Percentiles rank a stretch among this genome's conserved stretches.
phyloP scores from a whole-genome alignment of 163 green algal species.

The Botryococcus braunii region DNA sequence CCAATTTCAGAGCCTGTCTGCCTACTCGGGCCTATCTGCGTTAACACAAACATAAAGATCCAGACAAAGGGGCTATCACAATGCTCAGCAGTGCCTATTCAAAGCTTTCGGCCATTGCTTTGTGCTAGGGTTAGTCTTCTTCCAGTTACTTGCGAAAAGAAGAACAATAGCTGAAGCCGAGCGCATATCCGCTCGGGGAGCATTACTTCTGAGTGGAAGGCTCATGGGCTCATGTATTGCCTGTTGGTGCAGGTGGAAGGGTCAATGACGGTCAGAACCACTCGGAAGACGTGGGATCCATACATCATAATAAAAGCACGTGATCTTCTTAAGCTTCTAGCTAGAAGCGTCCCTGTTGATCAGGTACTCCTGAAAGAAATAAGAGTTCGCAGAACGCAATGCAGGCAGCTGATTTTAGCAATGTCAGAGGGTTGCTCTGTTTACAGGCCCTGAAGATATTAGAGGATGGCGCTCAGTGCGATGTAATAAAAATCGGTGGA shows the following conservation, averaged over 20 bases:
- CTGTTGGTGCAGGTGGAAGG: slow-evolving; percentile 70
- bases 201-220: no score
- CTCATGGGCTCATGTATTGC: no score
- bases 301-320: slow-evolving; percentile 97
- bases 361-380: background rate
- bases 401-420: background rate
- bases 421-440: background rate
- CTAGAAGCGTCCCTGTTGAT: slow-evolving; percentile 74
- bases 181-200: no score
- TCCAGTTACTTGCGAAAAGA: no score
- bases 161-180: no score
- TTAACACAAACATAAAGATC: no score
- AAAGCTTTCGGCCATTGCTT: no score
- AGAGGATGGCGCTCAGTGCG: slow-evolving; percentile 88
- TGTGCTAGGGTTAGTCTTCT: no score
- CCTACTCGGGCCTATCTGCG: no score
- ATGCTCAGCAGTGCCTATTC: no score
- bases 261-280: slow-evolving; percentile 94
- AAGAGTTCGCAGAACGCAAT: background rate
- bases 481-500: slow-evolving; percentile 98
- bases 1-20: no score
- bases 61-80: no score
- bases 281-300: slow-evolving; percentile 94
- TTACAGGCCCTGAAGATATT: slow-evolving; percentile 91
- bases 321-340: slow-evolving; percentile 98